Base-by-base conservation (phyloP, 805 yeast species). In the Yarrowia sp. region DNA sequence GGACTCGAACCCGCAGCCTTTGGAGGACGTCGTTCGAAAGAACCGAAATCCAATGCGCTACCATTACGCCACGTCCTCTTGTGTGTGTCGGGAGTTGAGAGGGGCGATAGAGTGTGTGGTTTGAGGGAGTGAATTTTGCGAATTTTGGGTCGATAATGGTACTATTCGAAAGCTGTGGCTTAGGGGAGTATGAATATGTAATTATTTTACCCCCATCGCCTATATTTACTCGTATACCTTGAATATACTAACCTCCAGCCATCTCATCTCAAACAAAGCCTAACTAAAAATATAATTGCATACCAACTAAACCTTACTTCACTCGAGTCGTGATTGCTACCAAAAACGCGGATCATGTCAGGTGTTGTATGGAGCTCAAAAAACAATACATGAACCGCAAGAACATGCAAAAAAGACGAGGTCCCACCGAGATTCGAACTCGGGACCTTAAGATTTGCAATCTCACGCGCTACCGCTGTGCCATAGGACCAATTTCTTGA, bases 381-480 rank as follows among this genome's bases (percentile, higher is more conserved):
- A n/a, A 17, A 24, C 61, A 54, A 36, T 16, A n/a, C 14, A 22
- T 16, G 30, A 8, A 24, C 30, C 4, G 9, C 5, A 14, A 11
- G 17, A 36, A 10, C 16, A 11, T n/a, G 17, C 17, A 19, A 48
- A 48, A 48, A 48, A 48, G 28, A 48, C 38, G 32, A 54, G 61
- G 61, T 54, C 61, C 61, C 61, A 54, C 61, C 61, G 61, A 54
- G 61, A 38, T 54, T 54, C 61, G 61, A 54, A 54, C 61, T 54
- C 61, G 61, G 61, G 61, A 54, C 61, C 61, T 54, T 54, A 54
- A 54, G 61, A 54, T 54, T 54, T 54, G 61, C 61, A 54, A 54
- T 54, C 61, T 54, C 61, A 54, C 61, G 61, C 61, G 61, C 61
- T 54, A 54, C 61, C 61, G 46, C 61, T 54, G 61, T 38, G 61